These are phyloP conservation scores for Escovopsis weberi DNA, from an alignment of 2,329 filamentous ascomycete genomes.

Conservation along the genomic window DNA sequence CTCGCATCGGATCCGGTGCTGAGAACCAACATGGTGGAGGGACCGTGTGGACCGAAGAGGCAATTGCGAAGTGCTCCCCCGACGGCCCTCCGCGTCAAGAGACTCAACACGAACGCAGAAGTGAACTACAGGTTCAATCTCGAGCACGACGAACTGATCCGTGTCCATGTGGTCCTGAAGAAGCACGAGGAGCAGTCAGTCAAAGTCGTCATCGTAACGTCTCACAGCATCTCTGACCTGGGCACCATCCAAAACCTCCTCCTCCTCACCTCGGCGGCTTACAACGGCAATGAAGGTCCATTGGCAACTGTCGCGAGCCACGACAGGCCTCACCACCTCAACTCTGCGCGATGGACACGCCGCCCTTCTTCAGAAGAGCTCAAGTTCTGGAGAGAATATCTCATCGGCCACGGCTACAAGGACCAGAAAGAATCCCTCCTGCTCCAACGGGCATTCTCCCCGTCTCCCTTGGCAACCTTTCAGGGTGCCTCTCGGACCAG, in stretches of 20 bases:
- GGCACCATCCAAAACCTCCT: conserved; percentile 4
- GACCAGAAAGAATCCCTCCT: background rate
- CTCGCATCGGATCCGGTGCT: conserved; percentile 1
- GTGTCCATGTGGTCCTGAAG: background rate
- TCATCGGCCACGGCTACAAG: background rate
- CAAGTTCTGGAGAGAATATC: background rate
- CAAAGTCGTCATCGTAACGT: conserved; percentile 2
- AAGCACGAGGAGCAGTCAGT: background rate
- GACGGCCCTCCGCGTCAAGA: background rate
- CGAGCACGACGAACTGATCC: conserved; percentile 1
- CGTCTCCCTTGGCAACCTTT: conserved; percentile 1
- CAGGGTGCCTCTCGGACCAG: background rate
- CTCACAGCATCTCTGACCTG: conserved; percentile 3
- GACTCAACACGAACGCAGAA: background rate
- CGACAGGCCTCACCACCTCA: background rate
- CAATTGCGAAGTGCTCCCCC: background rate
- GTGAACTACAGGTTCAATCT: background rate
- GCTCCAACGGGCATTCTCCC: background rate
- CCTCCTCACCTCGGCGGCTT: background rate
- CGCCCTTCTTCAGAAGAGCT: background rate
- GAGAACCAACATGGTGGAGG: background rate
- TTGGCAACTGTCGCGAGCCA: background rate
- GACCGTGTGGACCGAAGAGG: background rate
- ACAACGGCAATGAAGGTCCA: background rate
- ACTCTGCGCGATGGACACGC: background rate